Evolutionary conservation across 108 stramenopile species (phyloP).

Genomic region (Ochromonas danica): DNA sequence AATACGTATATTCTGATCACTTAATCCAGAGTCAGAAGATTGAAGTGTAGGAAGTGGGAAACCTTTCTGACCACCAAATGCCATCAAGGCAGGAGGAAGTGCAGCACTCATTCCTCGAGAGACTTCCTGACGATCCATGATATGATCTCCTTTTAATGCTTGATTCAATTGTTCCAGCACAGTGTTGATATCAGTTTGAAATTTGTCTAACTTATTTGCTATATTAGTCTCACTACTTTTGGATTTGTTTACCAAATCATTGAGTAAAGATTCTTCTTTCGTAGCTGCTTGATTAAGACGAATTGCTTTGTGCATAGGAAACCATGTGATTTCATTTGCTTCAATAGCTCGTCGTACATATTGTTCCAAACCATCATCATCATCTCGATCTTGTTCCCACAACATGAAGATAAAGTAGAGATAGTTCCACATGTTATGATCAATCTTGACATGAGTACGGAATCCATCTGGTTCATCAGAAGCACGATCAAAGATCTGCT

Average conservation of each 20-base stretch:
- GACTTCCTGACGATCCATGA: background rate
- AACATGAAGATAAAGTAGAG: constrained; percentile 50
- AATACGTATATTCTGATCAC: too few species aligned
- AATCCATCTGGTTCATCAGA: constrained; percentile 42
- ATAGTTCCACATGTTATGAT: constrained; percentile 61
- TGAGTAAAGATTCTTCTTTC: background rate
- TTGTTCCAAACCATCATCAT: constrained; percentile 53
- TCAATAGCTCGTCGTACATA: constrained; percentile 43
- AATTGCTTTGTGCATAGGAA: constrained; percentile 36
- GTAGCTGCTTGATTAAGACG: background rate
- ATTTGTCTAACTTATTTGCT: background rate
- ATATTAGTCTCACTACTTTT: background rate
- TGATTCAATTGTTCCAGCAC: background rate
- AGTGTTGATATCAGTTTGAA: background rate
- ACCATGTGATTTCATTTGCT: constrained; percentile 41
- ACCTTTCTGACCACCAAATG: too few species aligned
- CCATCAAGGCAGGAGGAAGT: too few species aligned
- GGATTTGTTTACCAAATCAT: background rate
- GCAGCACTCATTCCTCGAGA: background rate
- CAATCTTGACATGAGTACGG: constrained; percentile 36
- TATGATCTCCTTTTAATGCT: constrained; percentile 8
- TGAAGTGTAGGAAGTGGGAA: too few species aligned
- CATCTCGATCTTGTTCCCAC: constrained; percentile 53
- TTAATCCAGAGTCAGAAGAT: too few species aligned
- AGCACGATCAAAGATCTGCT: constrained; percentile 43